Evolutionary conservation across 345 rosid genomes (phyloP).

Genomic region (Litchi chinensis): DNA sequence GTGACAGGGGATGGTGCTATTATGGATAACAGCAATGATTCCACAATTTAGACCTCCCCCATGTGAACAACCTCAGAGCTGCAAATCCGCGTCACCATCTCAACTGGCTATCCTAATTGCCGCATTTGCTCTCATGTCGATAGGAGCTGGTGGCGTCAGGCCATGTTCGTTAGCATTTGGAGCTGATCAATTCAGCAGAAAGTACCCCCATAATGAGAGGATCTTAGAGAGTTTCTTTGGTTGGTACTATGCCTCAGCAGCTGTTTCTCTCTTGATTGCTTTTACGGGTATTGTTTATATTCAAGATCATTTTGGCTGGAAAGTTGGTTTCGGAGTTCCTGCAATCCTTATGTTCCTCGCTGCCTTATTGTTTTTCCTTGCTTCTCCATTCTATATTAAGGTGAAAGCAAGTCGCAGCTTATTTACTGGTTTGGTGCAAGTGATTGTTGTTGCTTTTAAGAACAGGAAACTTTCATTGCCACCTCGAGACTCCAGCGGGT

Average conservation of each 20-base stretch:
- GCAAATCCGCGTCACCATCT: conserved; percentile 51
- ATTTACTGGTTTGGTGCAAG: conserved; percentile 55
- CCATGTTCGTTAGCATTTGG: conserved; percentile 80
- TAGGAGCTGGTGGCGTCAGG: conserved; percentile 77
- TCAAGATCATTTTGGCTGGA: conserved; percentile 67
- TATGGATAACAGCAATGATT: conserved; percentile 76
- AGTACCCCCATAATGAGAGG: conserved; percentile 53
- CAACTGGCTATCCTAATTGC: conserved; percentile 53
- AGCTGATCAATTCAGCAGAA: conserved; percentile 63
- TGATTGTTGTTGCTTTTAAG: conserved; percentile 47
- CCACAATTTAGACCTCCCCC: conserved; percentile 60
- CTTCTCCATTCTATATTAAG: conserved; percentile 53
- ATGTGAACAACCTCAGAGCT: conserved; percentile 38
- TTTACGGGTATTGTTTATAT: conserved; percentile 59
- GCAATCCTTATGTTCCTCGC: conserved; percentile 58
- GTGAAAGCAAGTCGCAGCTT: conserved; percentile 43
- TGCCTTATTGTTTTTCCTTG: conserved; percentile 44
- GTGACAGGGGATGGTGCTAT: conserved; percentile 61
- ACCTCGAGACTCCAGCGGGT: conserved; percentile 31
- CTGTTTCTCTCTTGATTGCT: conserved; percentile 50
- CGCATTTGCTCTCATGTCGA: conserved; percentile 54
- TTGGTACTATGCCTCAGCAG: conserved; percentile 67
- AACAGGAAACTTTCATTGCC: conserved; percentile 54
- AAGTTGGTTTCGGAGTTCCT: conserved; percentile 61
- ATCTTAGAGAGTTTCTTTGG: conserved; percentile 64